Evolutionary conservation across 495 filamentous ascomycete species (phyloP), one percentile per base, ranked within the genome.

Genomic region (Penicillium goetzii): DNA sequence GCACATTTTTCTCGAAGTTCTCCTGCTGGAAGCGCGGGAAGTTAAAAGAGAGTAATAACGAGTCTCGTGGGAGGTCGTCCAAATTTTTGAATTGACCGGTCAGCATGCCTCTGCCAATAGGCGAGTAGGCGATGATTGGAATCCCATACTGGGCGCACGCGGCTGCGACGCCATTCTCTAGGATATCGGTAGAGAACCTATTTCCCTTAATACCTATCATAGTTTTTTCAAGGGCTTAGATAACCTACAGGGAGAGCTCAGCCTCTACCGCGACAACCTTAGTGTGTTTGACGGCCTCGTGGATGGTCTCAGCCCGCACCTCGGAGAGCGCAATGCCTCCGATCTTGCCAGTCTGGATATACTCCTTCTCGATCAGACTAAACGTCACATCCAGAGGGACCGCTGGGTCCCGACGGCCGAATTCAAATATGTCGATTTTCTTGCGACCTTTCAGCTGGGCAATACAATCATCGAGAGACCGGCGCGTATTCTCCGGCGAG

Each of bases 91-190:
- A 32, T 54, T 85, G 74, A 23, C 88, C 88, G 0, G 86, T 88
- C 72, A 79, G 59, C 21, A 76, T 63, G 5, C 76, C 75, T 30
- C 73, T 63, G 11, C 81, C 76, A 0, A 85, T 67, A 14, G 83
- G 83, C 49, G 81, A 81, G 63, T 85, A 85, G 21, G 88, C 90
- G 12, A 91, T 66, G 23, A 92, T 67, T 0, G 89, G 87, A 65
- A 89, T 86, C 15, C 70, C 76, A 47, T 88, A 74, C 72, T 90
- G 74, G 19, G 80, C 83, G 65, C 90, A 92, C 0, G 88, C 82
- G 4, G 71, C 72, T 1, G 86, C 87, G 9, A 92, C 83, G 6
- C 90, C 90, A 70, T 93, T 92, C 5, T 79, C 70, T 19, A 91
- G 68, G 28, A 86, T 82, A 19, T 88, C 83, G 14, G 81, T 81